Percentiles rank a stretch among this genome's conserved stretches.
These are phyloP conservation scores for Trypanosoma melophagium DNA, from an alignment of 208 protist species.

Conservation along the genomic window DNA sequence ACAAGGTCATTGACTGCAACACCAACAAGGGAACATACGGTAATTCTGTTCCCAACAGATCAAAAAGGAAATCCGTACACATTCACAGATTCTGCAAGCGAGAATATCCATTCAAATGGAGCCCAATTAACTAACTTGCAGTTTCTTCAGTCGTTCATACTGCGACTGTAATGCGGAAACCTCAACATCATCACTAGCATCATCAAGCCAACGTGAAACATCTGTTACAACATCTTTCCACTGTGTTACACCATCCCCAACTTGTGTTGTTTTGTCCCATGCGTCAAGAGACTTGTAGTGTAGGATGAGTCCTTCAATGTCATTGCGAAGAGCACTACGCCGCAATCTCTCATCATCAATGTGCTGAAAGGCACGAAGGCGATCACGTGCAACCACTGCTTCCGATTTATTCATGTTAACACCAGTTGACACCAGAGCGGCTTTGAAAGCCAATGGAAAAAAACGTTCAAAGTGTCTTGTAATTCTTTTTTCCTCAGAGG, in stretches of 20 bases:
- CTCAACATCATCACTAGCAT: conserved; percentile 21
- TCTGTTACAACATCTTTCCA: conserved; percentile 44
- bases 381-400: conserved; percentile 27
- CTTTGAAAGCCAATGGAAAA: conserved; percentile 14
- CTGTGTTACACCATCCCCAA: not conserved
- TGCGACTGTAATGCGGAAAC: conserved; percentile 17
- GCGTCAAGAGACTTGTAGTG: conserved; percentile 43
- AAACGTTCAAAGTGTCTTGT: conserved; percentile 5
- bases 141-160: conserved; percentile 27
- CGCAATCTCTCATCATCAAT: conserved; percentile 47
- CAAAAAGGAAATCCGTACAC: too few relatives aligned
- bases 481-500: not conserved
- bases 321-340: conserved; percentile 61
- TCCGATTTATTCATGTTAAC: conserved; percentile 45
- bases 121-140: conserved; percentile 23
- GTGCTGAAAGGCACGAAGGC: conserved; percentile 43
- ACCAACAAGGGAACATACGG: not conserved
- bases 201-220: conserved; percentile 51
- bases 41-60: too few relatives aligned
- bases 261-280: conserved; percentile 28
- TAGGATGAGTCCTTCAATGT: conserved; percentile 56
- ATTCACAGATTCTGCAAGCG: too few relatives aligned
- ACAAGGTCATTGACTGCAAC: not conserved
- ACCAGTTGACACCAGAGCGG: not conserved
- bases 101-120: not conserved